phyloP scores from a whole-genome alignment of 2,329 filamentous ascomycete genomes.

The Fonsecaea monophora region DNA sequence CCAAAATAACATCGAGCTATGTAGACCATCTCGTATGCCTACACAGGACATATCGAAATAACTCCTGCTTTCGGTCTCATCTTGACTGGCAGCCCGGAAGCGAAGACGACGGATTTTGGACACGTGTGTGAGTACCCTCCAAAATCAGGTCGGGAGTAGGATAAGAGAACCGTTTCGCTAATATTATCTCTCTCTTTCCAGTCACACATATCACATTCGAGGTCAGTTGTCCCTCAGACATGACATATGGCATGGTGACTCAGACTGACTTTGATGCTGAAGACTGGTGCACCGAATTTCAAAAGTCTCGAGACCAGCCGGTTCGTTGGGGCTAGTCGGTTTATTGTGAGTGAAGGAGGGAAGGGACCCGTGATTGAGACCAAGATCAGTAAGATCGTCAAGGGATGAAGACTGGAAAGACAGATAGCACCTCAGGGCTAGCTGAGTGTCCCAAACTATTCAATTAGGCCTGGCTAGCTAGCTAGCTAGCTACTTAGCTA shows the following conservation, averaged over 20 bases:
- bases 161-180: neutral
- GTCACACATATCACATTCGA: conserved; percentile 7
- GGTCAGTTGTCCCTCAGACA: conserved; percentile 1
- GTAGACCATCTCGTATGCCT: conserved; percentile 4
- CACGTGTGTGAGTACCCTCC: conserved; percentile 1
- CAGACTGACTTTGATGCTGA: conserved; percentile 7
- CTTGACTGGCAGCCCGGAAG: neutral
- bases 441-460: too few relatives aligned
- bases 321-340: conserved; percentile 4
- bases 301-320: conserved; percentile 6
- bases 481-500: too few relatives aligned
- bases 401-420: conserved; percentile 1
- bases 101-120: conserved; percentile 3
- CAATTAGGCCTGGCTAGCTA: too few relatives aligned
- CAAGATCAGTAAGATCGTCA: conserved; percentile 10
- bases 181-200: neutral
- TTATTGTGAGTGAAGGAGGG: neutral
- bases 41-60: conserved; percentile 3
- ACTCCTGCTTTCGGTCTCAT: conserved; percentile 3
- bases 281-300: neutral
- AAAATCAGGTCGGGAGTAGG: neutral
- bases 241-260: neutral
- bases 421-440: too few relatives aligned
- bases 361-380: conserved; percentile 6
- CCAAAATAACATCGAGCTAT: neutral